Base-by-base conservation (phyloP, 2,329 filamentous ascomycete genomes). In the Microdochium bolleyi region DNA sequence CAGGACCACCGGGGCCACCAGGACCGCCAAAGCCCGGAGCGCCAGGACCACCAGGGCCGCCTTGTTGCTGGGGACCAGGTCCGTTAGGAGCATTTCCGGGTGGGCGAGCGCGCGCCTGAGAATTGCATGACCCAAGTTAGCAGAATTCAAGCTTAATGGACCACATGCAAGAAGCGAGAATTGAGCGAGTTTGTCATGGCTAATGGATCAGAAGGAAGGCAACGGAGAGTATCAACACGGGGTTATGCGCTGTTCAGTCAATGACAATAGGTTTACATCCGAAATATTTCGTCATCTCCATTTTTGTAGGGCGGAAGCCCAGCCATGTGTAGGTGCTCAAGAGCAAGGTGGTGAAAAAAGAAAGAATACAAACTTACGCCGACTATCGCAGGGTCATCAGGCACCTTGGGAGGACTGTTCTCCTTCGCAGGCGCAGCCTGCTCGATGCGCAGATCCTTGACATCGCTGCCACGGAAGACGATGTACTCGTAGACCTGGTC, bases 181-280 rank as follows among this genome's bases (percentile, higher is more conserved):
- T 38, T 51, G 49, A 49, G 59, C 49, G 57, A 52, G 49, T 52
- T 61, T 61, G 51, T 54, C 53, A 56, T 58, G 60, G 62, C 61
- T 60, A 53, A 53, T 62, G 57, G 66, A 84, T 96, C 91, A 96
- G 91, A 96, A 96, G 92, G 92, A 96, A 96, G 92, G 91, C 92
- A 96, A 96, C 92, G 91, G 92, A 96, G 86, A 88, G 41, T 86
- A 83, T 96, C 92, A 85, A 95, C 92, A 96, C 77, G 81, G 80
- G 61, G 77, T 87, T 78, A 85, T 95, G 91, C 91, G 90, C 90
- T 88, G 87, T 88, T 88, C 88, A 87, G 86, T 84, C 80, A 82
- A 82, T 77, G 79, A 49, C 48, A 67, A 82, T 78, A 80, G 74
- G 73, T 95, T 95, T 89, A 94, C 89, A 96, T 96, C 92, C 92